Evolutionary conservation across 306 rosid genomes (phyloP).

Genomic region (Glycine tomentella): DNA sequence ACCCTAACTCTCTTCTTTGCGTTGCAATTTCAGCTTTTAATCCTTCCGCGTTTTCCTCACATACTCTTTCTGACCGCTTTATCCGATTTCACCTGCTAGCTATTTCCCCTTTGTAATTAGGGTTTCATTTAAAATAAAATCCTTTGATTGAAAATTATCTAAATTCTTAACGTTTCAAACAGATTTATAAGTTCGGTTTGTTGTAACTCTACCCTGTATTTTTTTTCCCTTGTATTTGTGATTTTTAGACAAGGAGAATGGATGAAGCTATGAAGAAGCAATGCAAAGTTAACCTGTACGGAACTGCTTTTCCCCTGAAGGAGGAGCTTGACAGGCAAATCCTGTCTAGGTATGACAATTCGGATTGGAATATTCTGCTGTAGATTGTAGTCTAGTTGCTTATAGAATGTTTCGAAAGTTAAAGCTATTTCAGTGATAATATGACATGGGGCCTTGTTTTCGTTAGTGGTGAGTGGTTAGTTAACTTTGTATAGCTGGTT

Average conservation of each 20-base stretch:
- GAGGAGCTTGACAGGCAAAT: slow-evolving; percentile 88
- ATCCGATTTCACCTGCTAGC: not conserved
- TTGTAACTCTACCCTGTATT: not conserved
- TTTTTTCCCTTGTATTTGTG: not conserved
- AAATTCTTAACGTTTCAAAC: not conserved
- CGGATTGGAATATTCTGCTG: not conserved
- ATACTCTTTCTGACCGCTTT: not conserved
- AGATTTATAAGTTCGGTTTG: not conserved
- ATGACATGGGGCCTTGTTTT: not conserved
- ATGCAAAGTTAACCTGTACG: slow-evolving; percentile 71
- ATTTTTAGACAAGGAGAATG: slow-evolving; percentile 55
- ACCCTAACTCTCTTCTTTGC: slow-evolving; percentile 6
- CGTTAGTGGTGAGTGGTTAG: not conserved
- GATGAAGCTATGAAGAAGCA: slow-evolving; percentile 74
- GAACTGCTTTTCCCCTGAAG: slow-evolving; percentile 84
- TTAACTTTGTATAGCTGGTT: not conserved
- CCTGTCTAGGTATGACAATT: slow-evolving; percentile 67
- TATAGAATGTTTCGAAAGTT: not conserved
- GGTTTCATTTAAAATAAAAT: not conserved
- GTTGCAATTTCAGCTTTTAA: not conserved
- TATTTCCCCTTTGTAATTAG: slow-evolving; percentile 34
- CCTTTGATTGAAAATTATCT: not conserved
- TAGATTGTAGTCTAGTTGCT: not conserved
- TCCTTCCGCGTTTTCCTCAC: not conserved
- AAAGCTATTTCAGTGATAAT: not conserved